Base-by-base conservation (phyloP, 2,329 filamentous ascomycete genomes). In the Arthrinium phaeospermum region DNA sequence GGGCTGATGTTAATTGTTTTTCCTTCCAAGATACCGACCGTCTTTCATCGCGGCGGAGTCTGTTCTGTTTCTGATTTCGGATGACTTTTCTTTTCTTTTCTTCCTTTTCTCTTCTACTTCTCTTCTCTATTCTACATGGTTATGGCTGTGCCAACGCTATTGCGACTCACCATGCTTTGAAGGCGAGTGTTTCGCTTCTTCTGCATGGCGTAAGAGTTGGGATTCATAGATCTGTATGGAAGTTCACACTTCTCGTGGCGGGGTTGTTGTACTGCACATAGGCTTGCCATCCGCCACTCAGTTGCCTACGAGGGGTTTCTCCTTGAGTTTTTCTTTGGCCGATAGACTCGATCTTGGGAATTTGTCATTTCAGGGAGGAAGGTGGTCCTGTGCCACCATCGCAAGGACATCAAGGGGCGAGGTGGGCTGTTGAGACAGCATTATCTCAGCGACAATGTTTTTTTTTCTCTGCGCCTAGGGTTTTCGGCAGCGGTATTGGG, bases 241-340 rank as follows among this genome's bases (percentile, higher is more conserved):
- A 80, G 80, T 81, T 82, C 81, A 75, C 80, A 78, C 80, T 81
- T 82, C 80, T 77, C 72, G 74, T 79, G 76, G 77, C 78, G 75
- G 76, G 77, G 74, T 75, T 76, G 68, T 74, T 72, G 27, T 69
- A 73, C 70, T 67, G 70, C 34, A 67, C 34, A 67, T 69, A 46
- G 53, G 30, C 51, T 71, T 68, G 73, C 72, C 73, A 70, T 71
- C 4, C 68, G 44, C 34, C 19, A 51, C n/a, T 45, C 46, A 22
- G 57, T 64, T 64, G 10, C 57, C 34, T 64, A 37, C 57, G 57
- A 13, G 57, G 57, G 57, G 57, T 64, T 44, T 70, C 37, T 24
- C 34, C 47, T 70, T 41, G 68, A 41, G 49, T 57, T 70, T 41
- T 70, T 27, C 45, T 69, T 46, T 69, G 45, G 67, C 16, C 34